Evolutionary conservation across 768 basidiomycete genomes (phyloP).

Genomic region (Phallus indusiatus): DNA sequence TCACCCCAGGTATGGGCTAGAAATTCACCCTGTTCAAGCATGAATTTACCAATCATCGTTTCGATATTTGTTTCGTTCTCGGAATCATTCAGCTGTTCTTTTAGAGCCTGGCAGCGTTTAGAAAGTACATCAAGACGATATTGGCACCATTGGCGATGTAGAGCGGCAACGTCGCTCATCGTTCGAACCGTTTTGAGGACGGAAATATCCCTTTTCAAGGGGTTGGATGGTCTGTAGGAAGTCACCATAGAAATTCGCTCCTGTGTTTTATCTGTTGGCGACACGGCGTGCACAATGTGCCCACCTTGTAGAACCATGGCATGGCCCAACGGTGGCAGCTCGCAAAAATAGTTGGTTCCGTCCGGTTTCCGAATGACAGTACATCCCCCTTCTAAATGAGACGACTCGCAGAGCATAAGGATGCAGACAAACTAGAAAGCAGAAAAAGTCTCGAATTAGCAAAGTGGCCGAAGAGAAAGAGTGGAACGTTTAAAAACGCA

Average conservation of each 20-base stretch:
- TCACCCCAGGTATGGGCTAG: conserved; percentile 2
- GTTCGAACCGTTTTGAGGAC: conserved; percentile 8
- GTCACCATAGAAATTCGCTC: conserved; percentile 10
- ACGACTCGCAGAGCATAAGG: conserved; percentile 9
- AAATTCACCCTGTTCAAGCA: conserved; percentile 5
- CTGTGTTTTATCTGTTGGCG: conserved; percentile 6
- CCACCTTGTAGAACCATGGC: conserved; percentile 10
- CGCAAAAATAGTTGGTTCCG: conserved; percentile 5
- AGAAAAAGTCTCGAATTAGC: not conserved
- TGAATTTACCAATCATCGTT: conserved; percentile 6
- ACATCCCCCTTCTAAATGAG: conserved; percentile 3
- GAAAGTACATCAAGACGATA: conserved; percentile 6
- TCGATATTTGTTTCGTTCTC: not conserved
- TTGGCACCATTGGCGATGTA: conserved; percentile 9
- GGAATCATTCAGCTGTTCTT: not conserved
- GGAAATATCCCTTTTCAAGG: not conserved
- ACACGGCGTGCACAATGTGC: conserved; percentile 7
- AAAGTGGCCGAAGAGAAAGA: not conserved
- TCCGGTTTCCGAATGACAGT: conserved; percentile 7
- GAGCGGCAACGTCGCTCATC: conserved; percentile 5
- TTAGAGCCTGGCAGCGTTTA: not conserved
- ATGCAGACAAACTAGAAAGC: conserved; percentile 7
- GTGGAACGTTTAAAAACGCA: not conserved
- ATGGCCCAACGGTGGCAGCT: conserved; percentile 8
- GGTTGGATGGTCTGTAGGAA: conserved; percentile 6